Conservation (phyloP, 148 eudicot genomes). For the Talinum fruticosum region DNA sequence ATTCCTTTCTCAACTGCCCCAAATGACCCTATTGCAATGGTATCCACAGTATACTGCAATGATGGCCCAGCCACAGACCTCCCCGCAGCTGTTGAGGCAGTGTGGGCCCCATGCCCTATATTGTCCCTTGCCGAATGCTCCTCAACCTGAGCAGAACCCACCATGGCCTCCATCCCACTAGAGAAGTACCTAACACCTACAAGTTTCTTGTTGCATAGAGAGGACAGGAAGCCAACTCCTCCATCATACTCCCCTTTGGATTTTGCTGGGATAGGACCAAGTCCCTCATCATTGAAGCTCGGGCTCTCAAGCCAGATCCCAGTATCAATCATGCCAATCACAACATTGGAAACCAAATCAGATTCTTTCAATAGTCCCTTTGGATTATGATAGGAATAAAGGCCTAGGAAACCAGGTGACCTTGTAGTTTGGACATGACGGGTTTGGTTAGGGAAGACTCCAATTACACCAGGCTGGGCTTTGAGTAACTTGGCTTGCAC, state of each 20-base stretch:
- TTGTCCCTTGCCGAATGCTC: slow-evolving; percentile 36
- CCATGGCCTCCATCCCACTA: slow-evolving; percentile 11
- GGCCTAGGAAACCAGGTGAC: slow-evolving; percentile 32
- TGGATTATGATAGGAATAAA: slow-evolving; percentile 19
- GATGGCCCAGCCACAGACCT: slow-evolving; percentile 10
- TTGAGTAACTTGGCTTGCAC: slow-evolving; percentile 13
- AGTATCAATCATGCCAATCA: slow-evolving; percentile 68
- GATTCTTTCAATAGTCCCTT: slow-evolving; percentile 22
- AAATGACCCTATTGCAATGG: slow-evolving; percentile 40
- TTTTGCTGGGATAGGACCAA: slow-evolving; percentile 45
- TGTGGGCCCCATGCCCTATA: slow-evolving; percentile 74
- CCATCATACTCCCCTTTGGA: slow-evolving; percentile 62
- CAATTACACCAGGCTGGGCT: slow-evolving; percentile 13
- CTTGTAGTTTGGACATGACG: slow-evolving; percentile 27
- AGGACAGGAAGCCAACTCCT: slow-evolving; percentile 37
- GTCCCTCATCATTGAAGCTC: slow-evolving; percentile 56
- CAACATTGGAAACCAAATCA: slow-evolving; percentile 26
- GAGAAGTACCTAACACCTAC: slow-evolving; percentile 49
- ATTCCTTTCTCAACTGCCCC: slow-evolving; percentile 49
- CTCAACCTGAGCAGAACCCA: slow-evolving; percentile 17
- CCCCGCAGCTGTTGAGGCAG: slow-evolving; percentile 63
- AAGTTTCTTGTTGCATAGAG: slow-evolving; percentile 57
- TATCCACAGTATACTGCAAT: slow-evolving; percentile 17
- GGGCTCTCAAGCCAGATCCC: slow-evolving; percentile 61
- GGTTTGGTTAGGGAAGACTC: slow-evolving; percentile 15